A percentile compares a stretch with the other conserved stretches of the same genome.
Evolutionary conservation across 1,284 basidiomycete genomes (phyloP).

Genomic region (Trichosporon sp.): DNA sequence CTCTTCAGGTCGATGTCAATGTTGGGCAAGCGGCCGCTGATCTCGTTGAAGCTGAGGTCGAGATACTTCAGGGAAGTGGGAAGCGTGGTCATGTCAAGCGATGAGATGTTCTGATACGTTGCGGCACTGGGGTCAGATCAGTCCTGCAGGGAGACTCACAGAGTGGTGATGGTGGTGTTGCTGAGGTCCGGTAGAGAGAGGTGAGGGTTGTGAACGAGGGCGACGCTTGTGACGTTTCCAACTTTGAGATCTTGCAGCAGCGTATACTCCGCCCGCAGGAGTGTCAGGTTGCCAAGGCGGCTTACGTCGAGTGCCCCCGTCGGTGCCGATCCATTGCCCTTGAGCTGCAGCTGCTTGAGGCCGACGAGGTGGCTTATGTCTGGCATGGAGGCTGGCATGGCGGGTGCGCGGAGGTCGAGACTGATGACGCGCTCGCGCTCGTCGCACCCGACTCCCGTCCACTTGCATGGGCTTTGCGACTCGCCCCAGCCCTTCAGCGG

Average conservation of each 20-base stretch:
- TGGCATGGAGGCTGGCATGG: conserved; percentile 32
- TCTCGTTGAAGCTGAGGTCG: conserved; percentile 43
- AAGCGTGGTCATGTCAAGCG: conserved; percentile 3
- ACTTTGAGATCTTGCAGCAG: neutral
- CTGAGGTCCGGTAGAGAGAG: conserved; percentile 5
- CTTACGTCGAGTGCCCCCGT: conserved; percentile 26
- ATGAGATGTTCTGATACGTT: conserved; percentile 25
- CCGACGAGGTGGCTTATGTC: conserved; percentile 35
- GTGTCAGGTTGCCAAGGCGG: conserved; percentile 22
- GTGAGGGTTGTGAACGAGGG: conserved; percentile 18
- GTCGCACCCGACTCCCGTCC: conserved; percentile 46
- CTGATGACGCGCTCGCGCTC: conserved; percentile 30
- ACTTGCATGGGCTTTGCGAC: conserved; percentile 37
- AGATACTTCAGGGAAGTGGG: neutral
- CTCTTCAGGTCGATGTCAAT: conserved; percentile 29
- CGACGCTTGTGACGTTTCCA: conserved; percentile 29
- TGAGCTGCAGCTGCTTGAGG: conserved; percentile 28
- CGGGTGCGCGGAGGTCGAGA: conserved; percentile 39
- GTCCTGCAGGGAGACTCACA: neutral
- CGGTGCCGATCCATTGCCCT: conserved; percentile 41
- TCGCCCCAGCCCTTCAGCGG: conserved; percentile 26
- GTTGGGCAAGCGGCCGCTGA: conserved; percentile 34
- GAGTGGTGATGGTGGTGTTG: conserved; percentile 35
- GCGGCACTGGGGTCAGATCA: conserved; percentile 27
- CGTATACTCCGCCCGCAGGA: conserved; percentile 9